Base-by-base conservation (phyloP, 768 basidiomycete genomes). In the Pleurotus cornucopiae region DNA sequence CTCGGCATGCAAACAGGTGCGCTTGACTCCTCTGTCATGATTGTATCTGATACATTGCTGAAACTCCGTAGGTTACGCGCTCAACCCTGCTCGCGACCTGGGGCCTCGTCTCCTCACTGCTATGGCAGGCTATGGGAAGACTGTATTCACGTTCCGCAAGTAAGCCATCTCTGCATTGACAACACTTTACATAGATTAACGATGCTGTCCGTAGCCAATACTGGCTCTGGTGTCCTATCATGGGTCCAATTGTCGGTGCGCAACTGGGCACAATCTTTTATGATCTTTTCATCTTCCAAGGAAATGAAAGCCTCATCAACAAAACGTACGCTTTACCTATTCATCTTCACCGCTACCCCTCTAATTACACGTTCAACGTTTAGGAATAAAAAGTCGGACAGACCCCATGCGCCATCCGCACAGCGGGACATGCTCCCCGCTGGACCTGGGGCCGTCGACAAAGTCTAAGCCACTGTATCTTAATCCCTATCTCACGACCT, bases 1-100 rank as follows among this genome's bases (percentile, higher is more conserved):
- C 72, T 88, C 37, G 87, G 86, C 9, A 80, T 83, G 76, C 73
- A 88, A 61, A 88, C 87, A 4, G 69, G 74, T 73, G 49, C 9
- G 67, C 58, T 25, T 59, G 66, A 7, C 44, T 41, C 54, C 34
- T 48, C 53, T 21, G 23, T 18, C 20, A 5, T 16, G 20, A 20
- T 20, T 20, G 20, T 20, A 20, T 20, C 20, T 20, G 11, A 23
- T 13, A 3, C 34, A n/a, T 16, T 25, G 26, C 21, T 20, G 21
- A 20, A 37, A 18, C 44, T 13, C 12, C 46, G 9, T 39, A 78
- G 83, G 79, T 46, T 84, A 75, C 59, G 82, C 86, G 4, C 69
- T 88, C 51, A 88, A 88, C 61, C 87, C 87, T 40, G 85, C 87
- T 30, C 83, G 88, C 62, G 87, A 89, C 69, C 70, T 89, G 25